A percentile compares a stretch with the other conserved stretches of the same genome.
phyloP scores from a whole-genome alignment of 1,284 basidiomycete genomes.

The Cerioporus squamosus region DNA sequence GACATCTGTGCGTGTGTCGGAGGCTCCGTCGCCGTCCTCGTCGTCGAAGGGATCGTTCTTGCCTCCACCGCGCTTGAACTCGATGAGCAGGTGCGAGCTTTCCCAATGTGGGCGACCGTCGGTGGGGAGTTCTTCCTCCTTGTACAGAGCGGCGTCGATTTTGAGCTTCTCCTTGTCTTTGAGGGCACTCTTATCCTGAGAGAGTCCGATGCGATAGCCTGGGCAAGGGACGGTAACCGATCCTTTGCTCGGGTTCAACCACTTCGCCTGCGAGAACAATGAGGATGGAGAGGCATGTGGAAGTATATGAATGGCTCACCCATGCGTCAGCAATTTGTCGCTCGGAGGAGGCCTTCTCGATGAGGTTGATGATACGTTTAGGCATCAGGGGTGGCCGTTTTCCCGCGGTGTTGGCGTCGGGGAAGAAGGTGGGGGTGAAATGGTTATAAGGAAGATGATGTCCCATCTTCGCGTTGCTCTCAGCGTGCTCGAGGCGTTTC shows the following conservation, averaged over 20 bases:
- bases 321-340: neutral
- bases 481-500: neutral
- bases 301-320: neutral
- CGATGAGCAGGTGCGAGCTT: neutral
- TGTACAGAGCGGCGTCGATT: constrained; percentile 6
- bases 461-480: constrained; percentile 1
- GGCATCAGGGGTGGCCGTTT: neutral
- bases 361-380: neutral
- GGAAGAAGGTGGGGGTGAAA: constrained; percentile 1
- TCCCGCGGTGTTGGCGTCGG: neutral
- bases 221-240: no score
- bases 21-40: neutral
- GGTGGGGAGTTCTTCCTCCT: neutral
- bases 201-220: neutral
- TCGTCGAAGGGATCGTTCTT: constrained; percentile 7
- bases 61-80: neutral
- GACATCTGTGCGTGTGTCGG: neutral
- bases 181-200: neutral
- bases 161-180: neutral
- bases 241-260: neutral
- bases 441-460: neutral
- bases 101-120: constrained; percentile 3
- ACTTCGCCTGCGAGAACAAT: neutral
- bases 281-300: neutral
- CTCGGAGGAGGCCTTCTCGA: neutral